Conservation (phyloP, 2,329 filamentous ascomycete genomes). For the Paraphoma chrysanthemicola region DNA sequence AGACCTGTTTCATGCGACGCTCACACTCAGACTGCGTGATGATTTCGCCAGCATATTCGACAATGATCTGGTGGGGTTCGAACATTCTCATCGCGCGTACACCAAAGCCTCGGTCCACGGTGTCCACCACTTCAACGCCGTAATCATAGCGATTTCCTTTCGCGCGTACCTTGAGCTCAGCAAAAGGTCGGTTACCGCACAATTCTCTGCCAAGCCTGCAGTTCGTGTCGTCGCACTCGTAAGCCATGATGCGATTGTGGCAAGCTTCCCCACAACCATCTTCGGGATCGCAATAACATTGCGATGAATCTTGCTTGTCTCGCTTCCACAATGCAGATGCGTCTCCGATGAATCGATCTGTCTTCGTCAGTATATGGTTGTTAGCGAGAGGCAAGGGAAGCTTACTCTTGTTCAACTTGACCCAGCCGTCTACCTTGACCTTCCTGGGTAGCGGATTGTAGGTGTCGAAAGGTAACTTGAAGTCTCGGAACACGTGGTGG, state of each 20-base stretch:
- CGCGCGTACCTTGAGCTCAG: slow-evolving; percentile 72
- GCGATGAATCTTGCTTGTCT: slow-evolving; percentile 75
- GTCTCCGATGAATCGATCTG: slow-evolving; percentile 90
- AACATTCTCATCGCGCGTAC: slow-evolving; percentile 91
- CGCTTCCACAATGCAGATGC: slow-evolving; percentile 83
- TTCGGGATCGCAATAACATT: slow-evolving; percentile 63
- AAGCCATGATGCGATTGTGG: slow-evolving; percentile 95
- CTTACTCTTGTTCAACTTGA: slow-evolving; percentile 89
- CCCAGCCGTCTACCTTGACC: slow-evolving; percentile 92
- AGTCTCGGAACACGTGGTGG: slow-evolving; percentile 66
- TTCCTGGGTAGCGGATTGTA: slow-evolving; percentile 87
- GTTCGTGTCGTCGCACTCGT: slow-evolving; percentile 91
- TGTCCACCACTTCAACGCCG: slow-evolving; percentile 95
- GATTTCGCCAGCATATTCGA: slow-evolving; percentile 98
- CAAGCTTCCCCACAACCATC: slow-evolving; percentile 88
- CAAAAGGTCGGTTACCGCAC: slow-evolving; percentile 89
- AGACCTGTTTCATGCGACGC: slow-evolving; percentile 88
- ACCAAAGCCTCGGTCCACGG: slow-evolving; percentile 84
- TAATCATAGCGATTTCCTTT: slow-evolving; percentile 84
- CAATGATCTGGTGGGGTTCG: slow-evolving; percentile 89
- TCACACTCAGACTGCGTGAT: slow-evolving; percentile 95
- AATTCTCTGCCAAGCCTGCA: slow-evolving; percentile 77
- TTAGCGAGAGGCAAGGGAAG: slow-evolving; percentile 11
- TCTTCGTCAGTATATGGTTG: slow-evolving; percentile 8
- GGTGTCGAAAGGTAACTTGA: slow-evolving; percentile 87